Evolutionary conservation across 176 grass and related monocot genomes (phyloP).

Genomic region (Saccharum spontaneum): DNA sequence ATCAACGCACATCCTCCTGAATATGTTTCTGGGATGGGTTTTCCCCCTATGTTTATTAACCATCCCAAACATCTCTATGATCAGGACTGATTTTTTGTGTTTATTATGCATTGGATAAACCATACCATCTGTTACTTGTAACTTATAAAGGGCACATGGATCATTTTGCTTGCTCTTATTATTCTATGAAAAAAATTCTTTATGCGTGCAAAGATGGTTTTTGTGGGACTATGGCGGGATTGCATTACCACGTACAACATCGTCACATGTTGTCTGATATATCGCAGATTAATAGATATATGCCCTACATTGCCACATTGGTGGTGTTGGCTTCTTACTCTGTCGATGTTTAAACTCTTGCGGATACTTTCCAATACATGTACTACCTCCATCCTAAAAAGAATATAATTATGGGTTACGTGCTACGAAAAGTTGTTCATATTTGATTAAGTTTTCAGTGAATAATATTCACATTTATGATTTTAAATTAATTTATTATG

Average conservation of each 20-base stretch:
- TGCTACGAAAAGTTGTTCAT: too few species aligned
- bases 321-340: too few species aligned
- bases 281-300: too few species aligned
- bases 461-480: too few species aligned
- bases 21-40: neutral
- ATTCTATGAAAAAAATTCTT: neutral
- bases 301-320: too few species aligned
- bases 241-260: too few species aligned
- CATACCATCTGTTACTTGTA: neutral
- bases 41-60: conserved; percentile 5
- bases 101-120: conserved; percentile 11
- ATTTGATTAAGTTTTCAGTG: too few species aligned
- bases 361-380: neutral
- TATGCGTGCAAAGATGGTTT: neutral
- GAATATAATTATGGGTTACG: too few species aligned
- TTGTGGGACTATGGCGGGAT: neutral
- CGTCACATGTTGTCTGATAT: too few species aligned
- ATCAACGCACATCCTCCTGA: conserved; percentile 36
- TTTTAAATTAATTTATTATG: too few species aligned
- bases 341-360: too few species aligned
- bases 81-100: neutral
- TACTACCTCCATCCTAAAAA: too few species aligned
- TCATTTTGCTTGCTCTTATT: conserved; percentile 14
- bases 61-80: neutral
- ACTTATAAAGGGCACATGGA: conserved; percentile 25